Conservation (phyloP, 805 yeast species). For the Saccharomyces cerevisiae region DNA sequence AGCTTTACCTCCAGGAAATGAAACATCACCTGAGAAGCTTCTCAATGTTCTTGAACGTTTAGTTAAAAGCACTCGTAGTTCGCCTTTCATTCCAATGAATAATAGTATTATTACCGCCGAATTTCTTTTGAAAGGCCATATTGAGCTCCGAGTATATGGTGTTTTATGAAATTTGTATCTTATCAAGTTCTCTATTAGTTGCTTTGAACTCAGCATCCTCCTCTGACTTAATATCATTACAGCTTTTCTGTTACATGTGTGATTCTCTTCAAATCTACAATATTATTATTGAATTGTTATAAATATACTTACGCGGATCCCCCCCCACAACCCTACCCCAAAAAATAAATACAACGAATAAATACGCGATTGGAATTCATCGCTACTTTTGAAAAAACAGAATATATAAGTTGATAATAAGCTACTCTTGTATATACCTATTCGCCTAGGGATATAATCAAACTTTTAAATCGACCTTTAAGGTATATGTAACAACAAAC, state of each 20-base stretch:
- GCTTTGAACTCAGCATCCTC: slow-evolving; percentile 14
- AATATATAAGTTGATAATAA: neutral
- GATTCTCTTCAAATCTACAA: neutral
- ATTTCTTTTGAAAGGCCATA: slow-evolving; percentile 70
- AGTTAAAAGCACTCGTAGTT: slow-evolving; percentile 69
- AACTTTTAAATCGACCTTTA: slow-evolving; percentile 25
- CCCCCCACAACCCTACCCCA: neutral
- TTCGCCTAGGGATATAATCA: neutral
- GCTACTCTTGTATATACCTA: neutral
- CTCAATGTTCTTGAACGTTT: slow-evolving; percentile 62
- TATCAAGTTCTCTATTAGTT: slow-evolving; percentile 16
- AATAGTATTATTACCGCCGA: slow-evolving; percentile 73
- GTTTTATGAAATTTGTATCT: slow-evolving; percentile 6
- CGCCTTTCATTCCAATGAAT: slow-evolving; percentile 65
- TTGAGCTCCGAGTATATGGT: slow-evolving; percentile 23
- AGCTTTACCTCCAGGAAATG: slow-evolving; percentile 91
- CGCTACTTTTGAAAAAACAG: neutral
- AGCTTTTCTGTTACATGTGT: neutral
- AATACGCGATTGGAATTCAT: neutral
- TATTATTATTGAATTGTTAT: neutral
- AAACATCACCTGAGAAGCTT: slow-evolving; percentile 81
- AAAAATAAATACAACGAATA: neutral
- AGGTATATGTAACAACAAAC: slow-evolving; percentile 54
- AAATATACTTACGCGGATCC: neutral
- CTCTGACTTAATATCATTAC: neutral